Percentiles rank a stretch among this genome's conserved stretches.
These are phyloP conservation scores for Trypanosoma brucei DNA, from an alignment of 208 protist species.

Conservation along the genomic window DNA sequence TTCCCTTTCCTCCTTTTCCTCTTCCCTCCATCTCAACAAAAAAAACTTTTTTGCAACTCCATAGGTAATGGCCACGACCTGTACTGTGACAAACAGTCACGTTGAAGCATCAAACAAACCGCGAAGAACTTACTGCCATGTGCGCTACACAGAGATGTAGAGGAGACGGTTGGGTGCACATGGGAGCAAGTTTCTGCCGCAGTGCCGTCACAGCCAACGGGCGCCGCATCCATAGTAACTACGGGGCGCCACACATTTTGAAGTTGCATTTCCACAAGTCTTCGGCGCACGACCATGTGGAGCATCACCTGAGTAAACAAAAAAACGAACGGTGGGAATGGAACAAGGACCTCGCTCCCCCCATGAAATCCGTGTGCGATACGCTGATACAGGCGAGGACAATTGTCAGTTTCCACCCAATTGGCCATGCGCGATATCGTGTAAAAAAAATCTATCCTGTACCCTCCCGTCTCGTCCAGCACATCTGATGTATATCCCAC, in stretches of 20 bases:
- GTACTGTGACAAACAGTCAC: constrained; percentile 9
- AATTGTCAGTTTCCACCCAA: constrained; percentile 16
- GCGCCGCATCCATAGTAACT: constrained; percentile 3
- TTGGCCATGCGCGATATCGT: constrained; percentile 1
- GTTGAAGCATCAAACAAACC: constrained; percentile 5
- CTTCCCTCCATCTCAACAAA: not conserved
- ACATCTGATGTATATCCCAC: not conserved
- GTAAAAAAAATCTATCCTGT: not conserved
- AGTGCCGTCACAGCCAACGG: not conserved
- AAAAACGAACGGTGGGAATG: constrained; percentile 4
- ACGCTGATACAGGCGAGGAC: not conserved
- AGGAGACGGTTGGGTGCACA: not conserved
- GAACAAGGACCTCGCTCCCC: not conserved
- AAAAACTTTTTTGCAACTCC: not conserved
- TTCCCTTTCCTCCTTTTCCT: too few species aligned
- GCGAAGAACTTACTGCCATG: not conserved
- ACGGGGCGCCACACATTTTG: constrained; percentile 14
- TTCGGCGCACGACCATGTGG: constrained; percentile 17
- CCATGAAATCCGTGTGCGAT: not conserved
- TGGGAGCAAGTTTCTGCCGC: not conserved
- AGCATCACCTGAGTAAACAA: constrained; percentile 22
- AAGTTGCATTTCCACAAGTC: constrained; percentile 6
- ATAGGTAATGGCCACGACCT: constrained; percentile 17
- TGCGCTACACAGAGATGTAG: not conserved
- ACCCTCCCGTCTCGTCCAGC: not conserved